Evolutionary conservation across 2,329 filamentous ascomycete genomes (phyloP), one percentile per base, ranked within the genome.

Genomic region (Graphilbum fragrans): DNA sequence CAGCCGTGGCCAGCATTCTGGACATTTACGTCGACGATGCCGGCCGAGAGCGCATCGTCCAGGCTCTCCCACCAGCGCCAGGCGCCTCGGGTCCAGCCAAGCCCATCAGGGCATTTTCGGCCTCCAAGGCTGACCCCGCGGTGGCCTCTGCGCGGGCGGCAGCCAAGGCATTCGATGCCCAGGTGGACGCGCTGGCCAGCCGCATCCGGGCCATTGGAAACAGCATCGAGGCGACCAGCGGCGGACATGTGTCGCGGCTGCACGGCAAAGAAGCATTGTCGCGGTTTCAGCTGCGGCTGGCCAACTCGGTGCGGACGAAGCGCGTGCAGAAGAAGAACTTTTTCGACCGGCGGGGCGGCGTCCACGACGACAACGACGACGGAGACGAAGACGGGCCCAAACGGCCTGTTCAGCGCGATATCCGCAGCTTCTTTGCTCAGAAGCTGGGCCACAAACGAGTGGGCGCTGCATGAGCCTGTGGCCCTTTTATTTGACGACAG

Each of bases 231-330:
- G 84, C 87, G 52, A 72, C 79, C 1, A 85, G 84, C 33, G 81
- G 85, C 35, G 77, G 77, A 19, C 77, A 82, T 51, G 67, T 92
- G 44, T 71, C 73, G 16, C 73, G 83, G 23, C 82, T 84, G 23
- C 78, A 93, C 53, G 77, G 83, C 12, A 94, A 94, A 59, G 77
- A 78, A 41, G 69, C 72, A 11, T 67, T 94, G 32, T 82, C 93
- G 52, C 71, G 78, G 43, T 63, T 94, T n/a, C 72, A 80, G 44
- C 77, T 83, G 52, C 75, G 88, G 42, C 65, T 95, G 14, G 62
- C 77, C 37, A 78, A 82, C 55, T 72, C 75, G 3, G 79, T 90
- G 37, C 70, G 86, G 38, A 83, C 82, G 11, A 73, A 71, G 49
- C 68, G 65, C 36, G 69, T 64, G 38, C 66, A 65, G 11, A 75